Conservation (phyloP, 1,284 basidiomycete genomes). For the Ustilago trichophora region DNA sequence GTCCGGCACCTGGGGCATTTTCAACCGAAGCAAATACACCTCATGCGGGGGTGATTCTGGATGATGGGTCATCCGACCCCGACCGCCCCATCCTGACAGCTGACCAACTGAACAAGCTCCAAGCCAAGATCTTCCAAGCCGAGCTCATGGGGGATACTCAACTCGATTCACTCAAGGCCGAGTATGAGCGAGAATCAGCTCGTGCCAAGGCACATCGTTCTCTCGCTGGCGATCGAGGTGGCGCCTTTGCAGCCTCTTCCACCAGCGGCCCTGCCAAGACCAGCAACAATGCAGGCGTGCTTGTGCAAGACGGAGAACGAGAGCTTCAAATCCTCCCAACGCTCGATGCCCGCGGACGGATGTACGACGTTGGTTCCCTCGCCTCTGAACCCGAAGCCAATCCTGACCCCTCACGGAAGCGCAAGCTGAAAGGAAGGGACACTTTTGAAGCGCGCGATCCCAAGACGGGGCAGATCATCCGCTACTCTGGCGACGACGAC, state of each 20-base stretch:
- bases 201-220: slow-evolving; percentile 67
- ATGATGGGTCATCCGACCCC: slow-evolving; percentile 19
- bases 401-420: slow-evolving; percentile 68
- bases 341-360: slow-evolving; percentile 80
- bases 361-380: slow-evolving; percentile 89
- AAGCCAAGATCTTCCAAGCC: slow-evolving; percentile 90
- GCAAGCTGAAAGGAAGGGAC: slow-evolving; percentile 73
- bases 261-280: not conserved
- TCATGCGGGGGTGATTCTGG: slow-evolving; percentile 11
- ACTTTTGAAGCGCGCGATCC: slow-evolving; percentile 86
- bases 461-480: slow-evolving; percentile 70
- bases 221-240: slow-evolving; percentile 62
- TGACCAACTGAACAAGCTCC: slow-evolving; percentile 84
- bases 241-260: slow-evolving; percentile 24
- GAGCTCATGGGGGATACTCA: slow-evolving; percentile 79
- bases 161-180: slow-evolving; percentile 79
- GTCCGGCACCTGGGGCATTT: too few relatives aligned
- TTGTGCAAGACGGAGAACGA: slow-evolving; percentile 21
- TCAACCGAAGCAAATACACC: not conserved
- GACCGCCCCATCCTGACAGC: slow-evolving; percentile 62
- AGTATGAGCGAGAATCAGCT: slow-evolving; percentile 78
- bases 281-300: not conserved
- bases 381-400: slow-evolving; percentile 65
- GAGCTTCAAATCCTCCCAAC: slow-evolving; percentile 86
- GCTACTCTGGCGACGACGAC: slow-evolving; percentile 77